Evolutionary conservation across 129 eudicot genomes (phyloP), one percentile per base, ranked within the genome.

Genomic region (Flaveria linearis): DNA sequence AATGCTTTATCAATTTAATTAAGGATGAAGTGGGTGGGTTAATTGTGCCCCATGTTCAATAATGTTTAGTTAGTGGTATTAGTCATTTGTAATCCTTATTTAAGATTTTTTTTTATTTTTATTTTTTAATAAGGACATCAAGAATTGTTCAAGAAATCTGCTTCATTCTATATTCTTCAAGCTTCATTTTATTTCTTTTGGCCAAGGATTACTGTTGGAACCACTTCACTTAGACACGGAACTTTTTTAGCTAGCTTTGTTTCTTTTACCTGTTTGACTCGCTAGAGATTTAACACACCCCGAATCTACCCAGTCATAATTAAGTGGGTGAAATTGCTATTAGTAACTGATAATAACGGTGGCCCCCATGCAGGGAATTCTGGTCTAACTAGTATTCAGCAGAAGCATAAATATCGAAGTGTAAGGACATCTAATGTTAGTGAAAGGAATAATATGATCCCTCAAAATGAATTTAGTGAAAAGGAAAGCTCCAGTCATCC

Each of bases 401-500:
- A 50, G 22, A 53, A 45, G 36, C 90, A 88, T 57, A 71, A 82
- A 68, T 83, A 85, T 73, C 89, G 89, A 75, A 87, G 83, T 77
- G 89, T 85, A 18, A 85, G 85, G 73, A 91, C 88, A 79, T 80
- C 82, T 46, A 70, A 76, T 56, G 78, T 86, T 62, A 83, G 76
- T 76, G 86, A 87, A 50, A 79, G 83, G 15, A 67, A 78, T 66
- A 83, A 64, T 28, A 56, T 71, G 23, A 80, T 65, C 30, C 84
- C 81, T 62, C 86, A 84, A 76, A 80, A 72, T 74, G 80, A 82
- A 74, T 80, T 74, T 62, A 80, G 77, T 74, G 80, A 81, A 49
- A 87, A 81, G 30, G 91, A 86, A 76, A 71, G 85, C 69, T 78
- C 88, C 7, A 80, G 85, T 82, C 85, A 84, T 52, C 82, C 73